Base-by-base conservation (phyloP, 768 basidiomycete species). In the Daedaleopsis nitida region DNA sequence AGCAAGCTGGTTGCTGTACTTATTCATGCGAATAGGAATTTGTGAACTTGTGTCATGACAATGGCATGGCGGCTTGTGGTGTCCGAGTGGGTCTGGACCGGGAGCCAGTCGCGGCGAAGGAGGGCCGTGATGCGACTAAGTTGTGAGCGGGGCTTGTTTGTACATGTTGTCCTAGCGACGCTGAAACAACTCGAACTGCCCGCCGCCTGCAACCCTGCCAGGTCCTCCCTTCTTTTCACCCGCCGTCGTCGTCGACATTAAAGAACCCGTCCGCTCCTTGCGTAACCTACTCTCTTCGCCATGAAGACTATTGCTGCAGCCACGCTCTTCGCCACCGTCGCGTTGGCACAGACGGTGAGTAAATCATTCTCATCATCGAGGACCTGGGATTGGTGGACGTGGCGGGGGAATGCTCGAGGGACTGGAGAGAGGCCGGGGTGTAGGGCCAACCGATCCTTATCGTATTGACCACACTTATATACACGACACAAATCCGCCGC, bases 241-340 rank as follows among this genome's bases (percentile, higher is more conserved):
- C 69, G 58, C 60, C 70, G 73, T 73, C 72, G 69, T 72, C 73
- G 68, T 73, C 69, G 74, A 73, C 73, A 60, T 59, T 71, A 72
- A 70, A 73, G 66, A 75, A 75, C 69, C 55, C 71, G 73, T 75
- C 75, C 77, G 63, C 66, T 77, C 77, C 34, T 76, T 78, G 51
- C 60, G 48, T 47, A 43, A 42, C 42, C 52, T 58, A 61, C 44
- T 51, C 47, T 66, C 65, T 63, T 70, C 74, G 74, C 79, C 79
- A 73, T 88, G 74, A 84, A 79, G 67, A 80, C 81, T 17, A 71
- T 88, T 66, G 78, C 82, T 54, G 66, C 87, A 54, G 47, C 85
- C 39, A 81, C 87, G 43, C 65, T 83, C 11, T 71, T 86, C 57
- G 73, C 81, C n/a, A 69, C 84, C 21, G 77, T 76, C 19, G 86